Conservation (phyloP, 306 rosid genomes). For the Fragaria ananassa region DNA sequence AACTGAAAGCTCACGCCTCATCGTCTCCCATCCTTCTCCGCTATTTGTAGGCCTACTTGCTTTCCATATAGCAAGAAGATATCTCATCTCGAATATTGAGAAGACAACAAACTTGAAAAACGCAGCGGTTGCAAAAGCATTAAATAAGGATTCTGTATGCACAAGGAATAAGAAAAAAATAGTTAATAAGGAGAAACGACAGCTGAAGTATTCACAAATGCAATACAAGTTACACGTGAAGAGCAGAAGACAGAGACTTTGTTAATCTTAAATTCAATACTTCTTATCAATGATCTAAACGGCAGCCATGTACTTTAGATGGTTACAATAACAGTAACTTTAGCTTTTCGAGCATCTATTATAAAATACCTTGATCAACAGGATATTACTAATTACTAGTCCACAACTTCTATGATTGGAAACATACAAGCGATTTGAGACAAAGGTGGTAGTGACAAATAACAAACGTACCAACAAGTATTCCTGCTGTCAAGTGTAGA, state of each 20-base stretch:
- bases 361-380: neutral
- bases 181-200: conserved; percentile 16
- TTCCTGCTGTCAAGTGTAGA: conserved; percentile 93
- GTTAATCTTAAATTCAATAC: neutral
- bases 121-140: conserved; percentile 99
- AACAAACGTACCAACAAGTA: conserved; percentile 71
- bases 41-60: conserved; percentile 83
- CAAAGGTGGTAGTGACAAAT: neutral
- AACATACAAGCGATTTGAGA: conserved; percentile 12
- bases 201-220: neutral
- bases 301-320: neutral
- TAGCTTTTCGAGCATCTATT: neutral
- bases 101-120: conserved; percentile 97
- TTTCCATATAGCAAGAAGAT: conserved; percentile 99
- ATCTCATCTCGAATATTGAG: conserved; percentile 99
- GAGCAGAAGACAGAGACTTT: conserved; percentile 9
- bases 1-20: conserved; percentile 98
- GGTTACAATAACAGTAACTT: neutral
- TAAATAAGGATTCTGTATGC: conserved; percentile 74
- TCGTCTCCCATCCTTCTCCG: conserved; percentile 97
- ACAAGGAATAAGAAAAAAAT: conserved; percentile 31
- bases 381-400: neutral
- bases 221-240: neutral
- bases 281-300: conserved; percentile 4
- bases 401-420: neutral